Percentiles rank a stretch among this genome's conserved stretches.
Conservation (phyloP, 2,329 filamentous ascomycete species). For the Davidsoniella neocaledoniae region DNA sequence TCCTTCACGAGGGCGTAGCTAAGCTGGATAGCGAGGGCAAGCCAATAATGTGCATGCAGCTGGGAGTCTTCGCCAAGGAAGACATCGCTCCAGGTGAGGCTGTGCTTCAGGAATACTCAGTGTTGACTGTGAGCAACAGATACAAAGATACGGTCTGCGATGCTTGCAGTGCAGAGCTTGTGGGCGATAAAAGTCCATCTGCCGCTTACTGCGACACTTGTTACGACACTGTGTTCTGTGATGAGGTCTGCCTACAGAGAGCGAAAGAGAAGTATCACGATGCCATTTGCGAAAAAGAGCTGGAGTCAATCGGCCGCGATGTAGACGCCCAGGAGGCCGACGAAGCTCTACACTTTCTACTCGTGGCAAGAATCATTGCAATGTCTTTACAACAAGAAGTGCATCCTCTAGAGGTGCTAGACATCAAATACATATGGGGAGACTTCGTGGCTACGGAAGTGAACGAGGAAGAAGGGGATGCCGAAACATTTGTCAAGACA, state of each 20-base stretch:
- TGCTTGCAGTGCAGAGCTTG: constrained; percentile 60
- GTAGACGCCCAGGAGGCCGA: constrained; percentile 41
- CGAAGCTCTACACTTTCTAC: constrained; percentile 44
- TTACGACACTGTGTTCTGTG: constrained; percentile 50
- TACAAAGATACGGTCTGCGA: constrained; percentile 79
- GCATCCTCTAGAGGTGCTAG: constrained; percentile 46
- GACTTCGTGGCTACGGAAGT: constrained; percentile 39
- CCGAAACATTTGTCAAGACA: constrained; percentile 1
- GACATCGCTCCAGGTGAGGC: constrained; percentile 62
- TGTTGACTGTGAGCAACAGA: constrained; percentile 77
- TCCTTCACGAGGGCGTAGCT: constrained; percentile 41
- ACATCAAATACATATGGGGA: constrained; percentile 54
- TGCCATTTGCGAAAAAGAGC: constrained; percentile 47
- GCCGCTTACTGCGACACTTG: constrained; percentile 42
- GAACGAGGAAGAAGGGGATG: constrained; percentile 20
- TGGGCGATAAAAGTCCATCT: constrained; percentile 14
- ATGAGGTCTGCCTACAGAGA: constrained; percentile 37
- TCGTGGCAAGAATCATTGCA: constrained; percentile 46
- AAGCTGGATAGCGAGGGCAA: constrained; percentile 29
- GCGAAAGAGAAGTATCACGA: constrained; percentile 46
- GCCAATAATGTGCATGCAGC: constrained; percentile 50
- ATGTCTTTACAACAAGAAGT: constrained; percentile 42
- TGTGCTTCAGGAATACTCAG: constrained; percentile 66
- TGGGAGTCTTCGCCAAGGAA: constrained; percentile 77
- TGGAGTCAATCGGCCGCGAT: constrained; percentile 49